phyloP scores from a whole-genome alignment of 75 land plant species.

The Cupressus sempervirens region DNA sequence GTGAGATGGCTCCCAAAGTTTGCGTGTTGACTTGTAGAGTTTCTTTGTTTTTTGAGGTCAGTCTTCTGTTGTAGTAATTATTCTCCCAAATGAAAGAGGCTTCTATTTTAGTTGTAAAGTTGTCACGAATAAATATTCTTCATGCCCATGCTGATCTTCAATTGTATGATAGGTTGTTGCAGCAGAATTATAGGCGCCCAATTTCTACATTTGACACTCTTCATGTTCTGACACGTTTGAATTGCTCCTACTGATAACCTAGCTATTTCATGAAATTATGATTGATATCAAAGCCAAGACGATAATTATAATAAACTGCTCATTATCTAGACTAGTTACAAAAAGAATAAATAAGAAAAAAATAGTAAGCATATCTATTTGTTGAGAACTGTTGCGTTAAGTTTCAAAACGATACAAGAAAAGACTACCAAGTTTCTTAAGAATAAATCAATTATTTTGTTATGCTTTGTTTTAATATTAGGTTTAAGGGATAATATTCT shows the following conservation, averaged over 20 bases:
- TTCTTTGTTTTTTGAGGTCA: slow-evolving; percentile 9
- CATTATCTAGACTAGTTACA: background rate
- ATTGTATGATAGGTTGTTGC: slow-evolving; percentile 1
- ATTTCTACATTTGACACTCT: slow-evolving; percentile 1
- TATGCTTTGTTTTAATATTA: background rate
- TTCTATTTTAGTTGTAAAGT: slow-evolving; percentile 10
- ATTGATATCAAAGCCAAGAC: background rate
- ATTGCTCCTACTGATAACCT: background rate
- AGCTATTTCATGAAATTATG: background rate
- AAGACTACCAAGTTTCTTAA: background rate
- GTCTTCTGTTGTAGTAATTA: slow-evolving; percentile 7
- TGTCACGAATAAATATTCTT: slow-evolving; percentile 9
- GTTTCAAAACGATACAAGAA: background rate
- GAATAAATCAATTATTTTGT: background rate
- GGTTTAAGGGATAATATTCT: background rate
- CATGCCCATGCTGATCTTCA: background rate
- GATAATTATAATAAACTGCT: background rate
- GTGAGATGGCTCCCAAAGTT: slow-evolving; percentile 10
- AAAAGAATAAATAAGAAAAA: background rate
- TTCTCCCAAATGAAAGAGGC: slow-evolving; percentile 6
- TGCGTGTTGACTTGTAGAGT: slow-evolving; percentile 6
- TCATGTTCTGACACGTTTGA: background rate
- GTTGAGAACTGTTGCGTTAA: background rate
- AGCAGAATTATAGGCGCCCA: slow-evolving; percentile 3
- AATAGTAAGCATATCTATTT: background rate